Conservation (phyloP, 2,329 filamentous ascomycete genomes). For the Graphiopsis chlorocephala region DNA sequence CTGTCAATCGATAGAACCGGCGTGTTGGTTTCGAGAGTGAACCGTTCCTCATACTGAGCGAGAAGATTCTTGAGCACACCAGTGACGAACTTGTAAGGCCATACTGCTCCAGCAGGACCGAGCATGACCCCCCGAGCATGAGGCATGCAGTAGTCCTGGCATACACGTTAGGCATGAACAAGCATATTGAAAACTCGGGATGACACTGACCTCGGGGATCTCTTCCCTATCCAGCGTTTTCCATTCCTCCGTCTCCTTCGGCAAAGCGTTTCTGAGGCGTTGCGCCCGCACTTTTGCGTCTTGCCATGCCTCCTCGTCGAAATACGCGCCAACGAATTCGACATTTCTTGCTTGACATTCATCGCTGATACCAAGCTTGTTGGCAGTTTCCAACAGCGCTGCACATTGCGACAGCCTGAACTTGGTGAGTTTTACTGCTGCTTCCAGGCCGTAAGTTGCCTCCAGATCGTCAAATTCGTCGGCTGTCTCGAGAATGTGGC, state of each 20-base stretch:
- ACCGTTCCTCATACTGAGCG: slow-evolving; percentile 8
- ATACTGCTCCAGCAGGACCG: slow-evolving; percentile 14
- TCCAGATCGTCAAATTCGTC: background rate
- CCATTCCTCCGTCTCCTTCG: background rate
- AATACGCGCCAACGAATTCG: background rate
- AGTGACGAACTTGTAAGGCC: slow-evolving; percentile 22
- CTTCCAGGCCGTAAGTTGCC: background rate
- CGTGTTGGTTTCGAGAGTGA: slow-evolving; percentile 19
- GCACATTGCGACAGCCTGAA: background rate
- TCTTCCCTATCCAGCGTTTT: background rate
- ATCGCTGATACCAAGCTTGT: background rate
- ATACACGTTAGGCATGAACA: background rate
- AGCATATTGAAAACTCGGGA: background rate
- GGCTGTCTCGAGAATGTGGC: slow-evolving; percentile 9
- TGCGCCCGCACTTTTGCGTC: background rate
- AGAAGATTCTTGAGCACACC: slow-evolving; percentile 7
- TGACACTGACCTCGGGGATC: background rate
- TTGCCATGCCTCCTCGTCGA: background rate
- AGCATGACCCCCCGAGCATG: background rate
- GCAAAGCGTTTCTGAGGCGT: background rate
- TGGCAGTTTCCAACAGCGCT: background rate
- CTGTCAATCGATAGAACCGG: slow-evolving; percentile 7
- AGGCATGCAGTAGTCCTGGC: background rate
- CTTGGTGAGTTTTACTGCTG: background rate
- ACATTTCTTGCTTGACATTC: background rate